Percentiles rank a stretch among this genome's conserved stretches.
Conservation (phyloP, 257 asterid species). For the Lavandula angustifolia region DNA sequence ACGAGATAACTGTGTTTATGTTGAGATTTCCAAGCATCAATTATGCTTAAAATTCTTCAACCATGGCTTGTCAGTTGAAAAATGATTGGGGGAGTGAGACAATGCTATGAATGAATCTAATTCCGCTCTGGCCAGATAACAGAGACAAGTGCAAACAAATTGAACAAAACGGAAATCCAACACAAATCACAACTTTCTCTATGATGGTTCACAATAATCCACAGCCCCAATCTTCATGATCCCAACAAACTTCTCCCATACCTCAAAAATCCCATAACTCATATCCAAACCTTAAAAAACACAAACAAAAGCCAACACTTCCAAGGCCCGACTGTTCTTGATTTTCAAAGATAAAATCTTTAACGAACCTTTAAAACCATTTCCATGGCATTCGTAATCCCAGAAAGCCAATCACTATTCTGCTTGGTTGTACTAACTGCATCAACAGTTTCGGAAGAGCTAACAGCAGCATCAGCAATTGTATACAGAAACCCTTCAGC, state of each 20-base stretch:
- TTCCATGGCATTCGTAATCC: constrained; percentile 91
- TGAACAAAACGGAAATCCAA: constrained; percentile 12
- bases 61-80: neutral
- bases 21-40: constrained; percentile 7
- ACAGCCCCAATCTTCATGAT: constrained; percentile 7
- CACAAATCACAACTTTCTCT: constrained; percentile 14
- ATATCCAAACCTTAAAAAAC: constrained; percentile 8
- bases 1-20: constrained; percentile 15
- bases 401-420: constrained; percentile 90
- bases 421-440: constrained; percentile 55
- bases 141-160: neutral
- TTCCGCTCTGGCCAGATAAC: constrained; percentile 15
- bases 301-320: neutral
- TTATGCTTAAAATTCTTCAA: constrained; percentile 10
- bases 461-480: constrained; percentile 87
- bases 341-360: constrained; percentile 15
- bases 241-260: constrained; percentile 5
- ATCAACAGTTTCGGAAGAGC: constrained; percentile 56
- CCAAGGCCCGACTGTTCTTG: neutral
- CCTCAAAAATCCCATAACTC: constrained; percentile 26
- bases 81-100: neutral
- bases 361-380: constrained; percentile 79
- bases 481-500: constrained; percentile 82
- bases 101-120: constrained; percentile 1
- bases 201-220: constrained; percentile 11